Evolutionary conservation across 2,329 filamentous ascomycete species (phyloP).

Genomic region (Diaporthe sp.): DNA sequence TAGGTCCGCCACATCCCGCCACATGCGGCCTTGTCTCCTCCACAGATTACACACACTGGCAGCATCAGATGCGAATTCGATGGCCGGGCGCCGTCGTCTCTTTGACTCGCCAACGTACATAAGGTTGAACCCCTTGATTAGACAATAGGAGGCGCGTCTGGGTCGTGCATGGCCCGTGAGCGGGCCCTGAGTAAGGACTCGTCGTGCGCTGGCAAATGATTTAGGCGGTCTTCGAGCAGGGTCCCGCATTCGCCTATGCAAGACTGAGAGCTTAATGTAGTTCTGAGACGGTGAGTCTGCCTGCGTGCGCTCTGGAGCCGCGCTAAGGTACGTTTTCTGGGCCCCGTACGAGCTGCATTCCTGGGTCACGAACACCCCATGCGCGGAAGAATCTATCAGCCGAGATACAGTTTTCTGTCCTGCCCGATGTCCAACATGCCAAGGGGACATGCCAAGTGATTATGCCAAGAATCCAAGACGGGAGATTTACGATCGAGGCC

Average conservation of each 20-base stretch:
- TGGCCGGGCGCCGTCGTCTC: not conserved
- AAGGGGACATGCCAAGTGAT: not conserved
- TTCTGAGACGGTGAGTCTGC: not conserved
- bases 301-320: not conserved
- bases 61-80: not conserved
- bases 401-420: not conserved
- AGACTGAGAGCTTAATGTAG: not conserved
- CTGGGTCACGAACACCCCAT: not conserved
- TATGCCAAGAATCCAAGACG: not conserved
- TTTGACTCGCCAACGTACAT: slow-evolving; percentile 14
- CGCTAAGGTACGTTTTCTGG: not conserved
- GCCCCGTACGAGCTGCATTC: not conserved
- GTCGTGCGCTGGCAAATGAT: not conserved
- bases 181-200: not conserved
- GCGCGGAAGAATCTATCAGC: too few relatives aligned
- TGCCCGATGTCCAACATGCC: too few relatives aligned
- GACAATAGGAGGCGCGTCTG: too few relatives aligned
- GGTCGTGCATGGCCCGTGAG: not conserved
- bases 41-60: not conserved
- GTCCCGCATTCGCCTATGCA: not conserved
- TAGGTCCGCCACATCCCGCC: not conserved
- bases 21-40: too few relatives aligned
- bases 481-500: not conserved
- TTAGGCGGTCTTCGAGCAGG: not conserved
- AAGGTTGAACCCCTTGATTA: not conserved